phyloP scores from a whole-genome alignment of 257 asterid species.

The Linaria vulgaris region DNA sequence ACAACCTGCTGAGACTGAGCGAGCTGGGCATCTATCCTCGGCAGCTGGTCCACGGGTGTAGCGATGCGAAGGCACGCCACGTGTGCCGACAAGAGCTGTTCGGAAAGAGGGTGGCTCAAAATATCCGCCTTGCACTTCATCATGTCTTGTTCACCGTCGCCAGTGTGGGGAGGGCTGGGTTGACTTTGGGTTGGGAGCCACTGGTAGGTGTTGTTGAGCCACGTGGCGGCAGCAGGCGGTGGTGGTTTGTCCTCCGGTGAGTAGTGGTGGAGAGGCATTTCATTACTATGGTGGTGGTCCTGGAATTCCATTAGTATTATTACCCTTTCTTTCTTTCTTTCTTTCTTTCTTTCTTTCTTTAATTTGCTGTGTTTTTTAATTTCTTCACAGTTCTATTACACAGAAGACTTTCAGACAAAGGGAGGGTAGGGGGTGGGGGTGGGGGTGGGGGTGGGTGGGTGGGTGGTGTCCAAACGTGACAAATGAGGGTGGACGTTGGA shows the following conservation, averaged over 20 bases:
- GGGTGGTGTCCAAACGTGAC: too few relatives aligned
- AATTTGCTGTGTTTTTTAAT: too few relatives aligned
- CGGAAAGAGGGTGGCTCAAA: conserved; percentile 73
- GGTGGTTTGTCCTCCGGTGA: conserved; percentile 30
- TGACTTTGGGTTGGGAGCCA: conserved; percentile 41
- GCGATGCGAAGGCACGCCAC: conserved; percentile 92
- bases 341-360: too few relatives aligned
- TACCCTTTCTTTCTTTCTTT: too few relatives aligned
- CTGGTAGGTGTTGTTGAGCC: conserved; percentile 42
- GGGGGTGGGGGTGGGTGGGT: too few relatives aligned
- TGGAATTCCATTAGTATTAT: conserved; percentile 58
- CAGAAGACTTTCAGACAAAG: too few relatives aligned
- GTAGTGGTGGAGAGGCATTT: conserved; percentile 48
- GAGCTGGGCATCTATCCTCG: conserved; percentile 91
- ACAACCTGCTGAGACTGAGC: conserved; percentile 89
- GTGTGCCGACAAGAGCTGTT: conserved; percentile 86
- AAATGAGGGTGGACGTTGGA: too few relatives aligned
- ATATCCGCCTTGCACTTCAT: conserved; percentile 85
- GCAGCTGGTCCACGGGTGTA: conserved; percentile 96
- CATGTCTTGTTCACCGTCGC: conserved; percentile 64
- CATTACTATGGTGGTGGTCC: conserved; percentile 38
- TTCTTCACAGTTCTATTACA: too few relatives aligned
- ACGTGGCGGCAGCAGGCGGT: conserved; percentile 34
- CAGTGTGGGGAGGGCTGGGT: conserved; percentile 21
- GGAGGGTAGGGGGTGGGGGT: too few relatives aligned